Conservation (phyloP, 495 filamentous ascomycete species). For the Daldinia bambusicola region DNA sequence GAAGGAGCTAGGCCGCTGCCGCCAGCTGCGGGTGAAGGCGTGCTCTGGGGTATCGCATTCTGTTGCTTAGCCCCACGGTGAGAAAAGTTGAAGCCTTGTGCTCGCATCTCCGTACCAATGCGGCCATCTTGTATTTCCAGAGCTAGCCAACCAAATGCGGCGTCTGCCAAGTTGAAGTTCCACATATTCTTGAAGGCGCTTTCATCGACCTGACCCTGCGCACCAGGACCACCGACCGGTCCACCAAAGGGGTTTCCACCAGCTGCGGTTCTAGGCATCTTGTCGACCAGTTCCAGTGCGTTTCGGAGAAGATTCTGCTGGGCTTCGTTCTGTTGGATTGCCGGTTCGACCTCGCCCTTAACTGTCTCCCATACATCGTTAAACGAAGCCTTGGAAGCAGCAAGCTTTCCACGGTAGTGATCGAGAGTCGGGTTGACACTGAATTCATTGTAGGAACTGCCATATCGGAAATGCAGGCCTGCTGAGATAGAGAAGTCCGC, state of each 20-base stretch:
- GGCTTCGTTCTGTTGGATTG: constrained; percentile 89
- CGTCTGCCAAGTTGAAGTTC: constrained; percentile 99
- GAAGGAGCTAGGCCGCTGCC: constrained; percentile 49
- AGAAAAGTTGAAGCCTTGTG: constrained; percentile 99
- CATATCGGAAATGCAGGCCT: constrained; percentile 97
- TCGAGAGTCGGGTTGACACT: constrained; percentile 98
- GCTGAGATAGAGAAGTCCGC: constrained; percentile 98
- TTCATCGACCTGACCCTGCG: constrained; percentile 91
- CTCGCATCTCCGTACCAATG: constrained; percentile 98
- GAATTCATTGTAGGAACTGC: constrained; percentile 99
- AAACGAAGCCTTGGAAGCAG: constrained; percentile 98
- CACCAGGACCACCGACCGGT: constrained; percentile 73
- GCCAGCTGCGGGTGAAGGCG: constrained; percentile 48
- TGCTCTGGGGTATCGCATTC: constrained; percentile 49
- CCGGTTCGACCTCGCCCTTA: constrained; percentile 91
- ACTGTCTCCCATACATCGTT: constrained; percentile 99
- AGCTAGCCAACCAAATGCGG: constrained; percentile 95
- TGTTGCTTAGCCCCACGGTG: constrained; percentile 78
- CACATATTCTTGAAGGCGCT: constrained; percentile 99
- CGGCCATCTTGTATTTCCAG: constrained; percentile 92
- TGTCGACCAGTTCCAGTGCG: constrained; percentile 87
- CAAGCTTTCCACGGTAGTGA: constrained; percentile 98
- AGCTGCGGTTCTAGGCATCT: constrained; percentile 94
- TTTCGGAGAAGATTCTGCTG: constrained; percentile 91
- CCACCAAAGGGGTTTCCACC: constrained; percentile 98